Conservation (phyloP, 768 basidiomycete species). For the Amylocystis lapponica region DNA sequence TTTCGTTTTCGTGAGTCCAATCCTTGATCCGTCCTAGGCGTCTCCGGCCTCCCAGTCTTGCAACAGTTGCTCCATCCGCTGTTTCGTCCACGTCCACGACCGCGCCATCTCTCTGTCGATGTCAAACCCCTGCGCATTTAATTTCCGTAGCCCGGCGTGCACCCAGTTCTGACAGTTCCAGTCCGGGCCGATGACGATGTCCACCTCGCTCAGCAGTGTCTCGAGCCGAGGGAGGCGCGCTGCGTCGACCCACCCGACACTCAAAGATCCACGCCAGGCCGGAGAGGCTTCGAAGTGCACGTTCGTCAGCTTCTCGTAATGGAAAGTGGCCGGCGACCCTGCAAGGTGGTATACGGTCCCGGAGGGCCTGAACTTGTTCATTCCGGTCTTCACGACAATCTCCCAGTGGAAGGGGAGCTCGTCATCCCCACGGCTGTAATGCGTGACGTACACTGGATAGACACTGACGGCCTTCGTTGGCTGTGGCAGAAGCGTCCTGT, state of each 20-base stretch:
- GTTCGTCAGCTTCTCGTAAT: neutral
- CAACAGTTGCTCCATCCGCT: neutral
- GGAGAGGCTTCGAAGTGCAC: neutral
- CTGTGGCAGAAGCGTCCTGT: too few species aligned
- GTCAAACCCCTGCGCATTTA: neutral
- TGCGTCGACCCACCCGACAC: neutral
- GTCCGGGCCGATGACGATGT: neutral
- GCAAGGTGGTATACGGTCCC: slow-evolving; percentile 7
- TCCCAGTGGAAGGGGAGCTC: too few species aligned
- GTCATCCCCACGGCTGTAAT: too few species aligned
- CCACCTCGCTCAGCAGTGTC: neutral
- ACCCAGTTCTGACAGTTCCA: slow-evolving; percentile 3
- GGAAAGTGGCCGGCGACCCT: neutral
- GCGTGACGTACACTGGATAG: too few species aligned
- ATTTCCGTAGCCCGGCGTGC: slow-evolving; percentile 1
- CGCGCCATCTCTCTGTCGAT: neutral
- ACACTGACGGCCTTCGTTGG: too few species aligned
- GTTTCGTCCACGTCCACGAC: neutral
- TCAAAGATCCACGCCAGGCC: neutral
- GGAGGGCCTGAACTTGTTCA: neutral
- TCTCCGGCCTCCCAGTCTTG: neutral
- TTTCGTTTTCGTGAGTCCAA: neutral
- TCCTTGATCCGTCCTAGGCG: neutral
- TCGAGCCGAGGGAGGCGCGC: neutral
- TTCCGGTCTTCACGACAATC: too few species aligned